A percentile compares a stretch with the other conserved stretches of the same genome.
These are phyloP conservation scores for Xylaria acuta DNA, from an alignment of 495 filamentous ascomycete genomes.

Conservation along the genomic window DNA sequence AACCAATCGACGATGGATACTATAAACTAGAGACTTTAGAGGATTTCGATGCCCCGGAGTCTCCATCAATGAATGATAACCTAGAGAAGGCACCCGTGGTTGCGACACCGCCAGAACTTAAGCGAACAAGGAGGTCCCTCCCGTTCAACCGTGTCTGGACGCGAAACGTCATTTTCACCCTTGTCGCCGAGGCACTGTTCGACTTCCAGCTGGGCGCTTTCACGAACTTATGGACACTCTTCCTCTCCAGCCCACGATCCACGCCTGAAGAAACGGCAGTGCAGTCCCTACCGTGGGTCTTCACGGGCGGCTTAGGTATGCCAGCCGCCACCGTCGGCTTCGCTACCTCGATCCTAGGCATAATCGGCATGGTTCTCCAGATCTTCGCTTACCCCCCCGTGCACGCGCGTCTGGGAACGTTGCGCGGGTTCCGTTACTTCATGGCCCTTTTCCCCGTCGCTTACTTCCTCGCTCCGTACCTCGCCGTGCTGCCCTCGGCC, in stretches of 20 bases:
- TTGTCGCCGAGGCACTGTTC: conserved; percentile 71
- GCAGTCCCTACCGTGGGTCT: conserved; percentile 64
- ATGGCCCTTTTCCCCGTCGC: conserved; percentile 75
- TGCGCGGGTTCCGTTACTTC: conserved; percentile 71
- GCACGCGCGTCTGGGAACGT: conserved; percentile 69
- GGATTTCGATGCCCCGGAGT: conserved; percentile 27
- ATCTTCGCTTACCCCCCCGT: conserved; percentile 77
- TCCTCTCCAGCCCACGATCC: conserved; percentile 79
- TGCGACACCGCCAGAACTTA: conserved; percentile 11
- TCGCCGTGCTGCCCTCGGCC: conserved; percentile 70
- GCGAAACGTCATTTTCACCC: conserved; percentile 70
- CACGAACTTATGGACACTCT: conserved; percentile 82
- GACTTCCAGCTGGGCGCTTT: conserved; percentile 82
- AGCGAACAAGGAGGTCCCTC: conserved; percentile 48
- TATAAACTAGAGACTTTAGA: conserved; percentile 35
- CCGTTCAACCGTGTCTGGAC: conserved; percentile 82
- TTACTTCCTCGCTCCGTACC: conserved; percentile 75
- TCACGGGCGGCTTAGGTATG: conserved; percentile 82
- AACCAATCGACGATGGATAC: conserved; percentile 28
- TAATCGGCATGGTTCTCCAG: conserved; percentile 79
- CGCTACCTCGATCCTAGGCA: conserved; percentile 77
- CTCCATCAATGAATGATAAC: conserved; percentile 24
- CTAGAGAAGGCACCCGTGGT: conserved; percentile 13
- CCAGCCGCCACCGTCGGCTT: conserved; percentile 76
- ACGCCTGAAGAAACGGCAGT: conserved; percentile 45